Base-by-base conservation (phyloP, 495 filamentous ascomycete genomes). In the Thermochaetoides thermophila region DNA sequence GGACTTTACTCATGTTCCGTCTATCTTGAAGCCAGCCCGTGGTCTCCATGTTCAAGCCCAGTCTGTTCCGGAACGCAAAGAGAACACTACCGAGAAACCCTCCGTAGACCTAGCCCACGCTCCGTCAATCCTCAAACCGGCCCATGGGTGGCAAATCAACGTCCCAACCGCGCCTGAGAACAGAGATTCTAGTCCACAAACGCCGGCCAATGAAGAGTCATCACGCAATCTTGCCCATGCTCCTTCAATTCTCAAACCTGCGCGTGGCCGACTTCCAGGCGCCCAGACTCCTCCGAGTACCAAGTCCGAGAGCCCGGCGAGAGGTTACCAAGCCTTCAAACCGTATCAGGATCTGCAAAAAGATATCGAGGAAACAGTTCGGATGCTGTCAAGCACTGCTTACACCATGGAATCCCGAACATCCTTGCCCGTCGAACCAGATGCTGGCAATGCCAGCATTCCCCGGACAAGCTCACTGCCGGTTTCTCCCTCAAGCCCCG, bases 231-330 rank as follows among this genome's bases (percentile, higher is more conserved):
- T 48, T 18, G 19, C 44, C n/a, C 37, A 52, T 21, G 23, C 51
- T 6, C 54, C 57, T 7, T 53, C 54, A 1, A 44, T 52, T 10
- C 53, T 63, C 6, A 49, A 52, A 28, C 61, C 61, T 17, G 52
- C 55, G 10, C 43, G 48, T 12, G 46, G 43, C 7, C 54, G 49
- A 12, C 38, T 42, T 1, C 14, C 14, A 14, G 39, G 30, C 13
- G 18, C 32, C 9, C 38, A 43, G 16, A 21, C 37, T 14, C 17
- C 39, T 21, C 34, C 46, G 1, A 29, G 32, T 9, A 45, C 26
- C 14, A 39, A 43, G 11, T 14, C 15, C 11, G 42, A 35, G 1
- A 39, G 38, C 17, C 28, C 42, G 1, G 20, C 32, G 4, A 37
- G 36, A 19, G 22, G 13, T 9, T 41, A 39, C 20, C 29, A 45